Base-by-base conservation (phyloP, 495 filamentous ascomycete species). In the Geopyxis carbonaria region DNA sequence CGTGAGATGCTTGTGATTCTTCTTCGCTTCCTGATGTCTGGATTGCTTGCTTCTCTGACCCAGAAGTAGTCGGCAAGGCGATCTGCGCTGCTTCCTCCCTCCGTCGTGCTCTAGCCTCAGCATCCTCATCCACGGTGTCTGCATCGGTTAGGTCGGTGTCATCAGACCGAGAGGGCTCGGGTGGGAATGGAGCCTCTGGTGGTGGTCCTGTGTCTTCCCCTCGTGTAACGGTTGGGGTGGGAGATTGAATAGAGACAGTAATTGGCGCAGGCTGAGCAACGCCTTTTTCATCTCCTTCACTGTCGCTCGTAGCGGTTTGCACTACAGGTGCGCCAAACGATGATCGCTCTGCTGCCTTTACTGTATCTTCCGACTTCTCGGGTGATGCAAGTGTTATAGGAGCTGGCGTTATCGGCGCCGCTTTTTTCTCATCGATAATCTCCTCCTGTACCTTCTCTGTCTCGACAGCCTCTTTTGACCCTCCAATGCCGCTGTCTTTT, bases 101-200 rank as follows among this genome's bases (percentile, higher is more conserved):
- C 9, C 21, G 7, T 8, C 36, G 36, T 7, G 15, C 24, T 8
- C 23, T 28, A 14, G 22, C 48, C 25, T 36, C 43, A 39, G 29
- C 25, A 6, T 23, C 31, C 27, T 31, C 23, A 36, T 44, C 40
- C 24, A 41, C 40, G 34, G 40, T 24, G 18, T 41, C 40, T 21
- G 24, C 38, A 38, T 53, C 49, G 30, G 21, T 9, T 44, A 53
- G 52, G 21, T 45, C 48, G 44, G 43, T 45, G 20, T 53, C 50
- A 31, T 47, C 44, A 21, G 31, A 36, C 23, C 38, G 28, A 27
- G 18, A 14, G 19, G 13, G 38, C 18, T 37, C 33, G 24, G 33
- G 32, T 40, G 23, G 41, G 18, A 20, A 24, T 23, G 20, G 30
- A 7, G 36, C 36, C 11, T 39, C 36, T 18, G 36, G 36, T n/a